A percentile compares a stretch with the other conserved stretches of the same genome.
These are phyloP conservation scores for Stemphylium vesicarium DNA, from an alignment of 2,329 filamentous ascomycete genomes.

Conservation along the genomic window DNA sequence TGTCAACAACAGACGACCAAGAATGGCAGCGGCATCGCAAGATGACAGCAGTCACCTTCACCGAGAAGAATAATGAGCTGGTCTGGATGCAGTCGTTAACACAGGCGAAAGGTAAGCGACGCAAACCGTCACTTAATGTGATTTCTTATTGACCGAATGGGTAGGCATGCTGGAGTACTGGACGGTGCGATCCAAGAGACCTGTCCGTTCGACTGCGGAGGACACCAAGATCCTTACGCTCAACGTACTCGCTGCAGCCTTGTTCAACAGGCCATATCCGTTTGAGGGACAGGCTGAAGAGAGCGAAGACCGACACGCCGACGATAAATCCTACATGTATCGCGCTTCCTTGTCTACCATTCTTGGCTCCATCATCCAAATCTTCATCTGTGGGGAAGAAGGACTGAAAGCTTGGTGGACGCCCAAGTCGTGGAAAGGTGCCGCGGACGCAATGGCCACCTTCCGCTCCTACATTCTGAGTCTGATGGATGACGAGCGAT, in stretches of 20 bases:
- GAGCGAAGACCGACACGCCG: not conserved
- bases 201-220: not conserved
- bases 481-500: conserved; percentile 14
- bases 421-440: conserved; percentile 15
- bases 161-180: no score
- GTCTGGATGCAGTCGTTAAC: conserved; percentile 22
- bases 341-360: conserved; percentile 16
- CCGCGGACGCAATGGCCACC: conserved; percentile 7
- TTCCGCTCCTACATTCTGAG: conserved; percentile 14
- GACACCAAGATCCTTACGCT: conserved; percentile 21
- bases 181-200: no score
- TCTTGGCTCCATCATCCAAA: conserved; percentile 13
- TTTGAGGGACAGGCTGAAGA: conserved; percentile 14
- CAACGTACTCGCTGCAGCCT: conserved; percentile 20
- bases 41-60: conserved; percentile 30
- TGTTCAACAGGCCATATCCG: conserved; percentile 18
- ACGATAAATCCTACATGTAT: conserved; percentile 12
- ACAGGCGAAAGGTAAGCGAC: not conserved
- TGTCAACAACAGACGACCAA: conserved; percentile 18
- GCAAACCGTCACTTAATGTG: not conserved
- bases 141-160: not conserved
- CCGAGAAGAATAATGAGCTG: conserved; percentile 35
- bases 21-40: conserved; percentile 38
- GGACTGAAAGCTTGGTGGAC: conserved; percentile 14
- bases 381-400: conserved; percentile 17